Base-by-base conservation (phyloP, 2,329 filamentous ascomycete species). In the Ambrosiella cleistominuta region DNA sequence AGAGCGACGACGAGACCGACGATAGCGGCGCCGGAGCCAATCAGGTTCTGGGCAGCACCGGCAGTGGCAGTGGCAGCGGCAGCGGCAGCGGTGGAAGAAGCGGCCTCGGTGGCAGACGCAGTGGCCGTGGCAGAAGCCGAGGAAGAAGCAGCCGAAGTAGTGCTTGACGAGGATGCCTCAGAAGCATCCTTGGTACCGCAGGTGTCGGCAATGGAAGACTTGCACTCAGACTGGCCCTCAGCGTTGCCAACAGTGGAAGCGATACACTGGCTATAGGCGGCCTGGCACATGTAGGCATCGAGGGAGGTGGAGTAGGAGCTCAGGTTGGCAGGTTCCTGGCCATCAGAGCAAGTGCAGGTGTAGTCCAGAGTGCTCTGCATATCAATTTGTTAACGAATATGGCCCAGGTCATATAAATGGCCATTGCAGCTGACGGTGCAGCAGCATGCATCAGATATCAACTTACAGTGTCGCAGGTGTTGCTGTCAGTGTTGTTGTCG, bases 251-350 rank as follows among this genome's bases (percentile, higher is more conserved):
- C 68, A 64, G 74, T 72, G 51, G 65, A 60, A 1, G 44, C 50
- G 63, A 72, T 77, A 69, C 78, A 81, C 60, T 74, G 67, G 35
- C 64, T 61, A 66, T 70, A 78, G 45, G 76, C 73, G 61, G 70
- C 61, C 59, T 72, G 35, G 71, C 78, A 81, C 64, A 78, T 72
- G 64, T 75, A 79, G 59, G 69, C 72, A 53, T 73, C 72, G 63
- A 81, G 68, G 2, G 76, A 78, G 69, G 79, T 72, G 54, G 62
- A 63, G 69, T 78, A 81, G 66, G 75, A 72, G 66, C 78, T 69
- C 51, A 81, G 72, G 60, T 74, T 75, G 12, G 77, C 76, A 6
- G 70, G 69, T 52, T 71, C 72, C 64, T 66, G 68, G 67, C 79
- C 77, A 62, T 67, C 64, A 39, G 65, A 57, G 70, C 78, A 80